These are phyloP conservation scores for Prototheca wickerhamii DNA, from an alignment of 163 green algal genomes.

Conservation along the genomic window DNA sequence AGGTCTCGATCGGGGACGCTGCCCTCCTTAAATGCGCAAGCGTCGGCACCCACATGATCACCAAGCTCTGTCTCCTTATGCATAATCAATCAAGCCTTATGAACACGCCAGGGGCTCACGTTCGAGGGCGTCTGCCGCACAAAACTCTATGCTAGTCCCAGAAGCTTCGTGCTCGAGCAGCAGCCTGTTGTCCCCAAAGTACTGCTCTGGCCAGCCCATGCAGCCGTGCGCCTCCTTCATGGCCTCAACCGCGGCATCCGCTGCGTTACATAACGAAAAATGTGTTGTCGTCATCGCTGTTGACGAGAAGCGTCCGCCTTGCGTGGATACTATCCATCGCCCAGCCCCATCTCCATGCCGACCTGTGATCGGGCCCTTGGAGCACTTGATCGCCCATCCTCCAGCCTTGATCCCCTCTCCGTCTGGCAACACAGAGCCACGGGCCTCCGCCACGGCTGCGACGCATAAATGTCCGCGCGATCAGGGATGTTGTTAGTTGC, in stretches of 20 bases:
- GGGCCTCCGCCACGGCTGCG: slow-evolving; percentile 16
- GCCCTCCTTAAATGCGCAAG: too few species aligned
- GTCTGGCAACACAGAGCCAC: neutral
- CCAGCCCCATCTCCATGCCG: neutral
- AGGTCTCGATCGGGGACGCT: too few species aligned
- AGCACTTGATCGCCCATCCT: slow-evolving; percentile 31
- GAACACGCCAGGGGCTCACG: too few species aligned
- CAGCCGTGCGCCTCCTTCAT: slow-evolving; percentile 24
- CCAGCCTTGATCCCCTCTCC: slow-evolving; percentile 10
- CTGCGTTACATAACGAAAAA: too few species aligned
- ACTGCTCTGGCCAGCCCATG: slow-evolving; percentile 69
- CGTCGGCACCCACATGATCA: neutral
- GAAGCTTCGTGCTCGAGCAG: slow-evolving; percentile 54
- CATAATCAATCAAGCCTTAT: slow-evolving; percentile 1
- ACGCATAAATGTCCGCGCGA: neutral
- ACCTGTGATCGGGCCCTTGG: slow-evolving; percentile 36
- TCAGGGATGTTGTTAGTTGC: too few species aligned
- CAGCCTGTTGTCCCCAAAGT: slow-evolving; percentile 66
- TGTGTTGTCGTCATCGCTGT: too few species aligned
- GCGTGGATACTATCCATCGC: neutral
- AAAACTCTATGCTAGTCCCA: slow-evolving; percentile 58
- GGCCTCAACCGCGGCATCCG: slow-evolving; percentile 45
- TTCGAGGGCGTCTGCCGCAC: slow-evolving; percentile 60
- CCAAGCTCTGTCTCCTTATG: too few species aligned
- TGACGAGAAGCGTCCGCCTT: too few species aligned